Base-by-base conservation (phyloP, 768 basidiomycete genomes). In the Thelephora aurantiotincta region DNA sequence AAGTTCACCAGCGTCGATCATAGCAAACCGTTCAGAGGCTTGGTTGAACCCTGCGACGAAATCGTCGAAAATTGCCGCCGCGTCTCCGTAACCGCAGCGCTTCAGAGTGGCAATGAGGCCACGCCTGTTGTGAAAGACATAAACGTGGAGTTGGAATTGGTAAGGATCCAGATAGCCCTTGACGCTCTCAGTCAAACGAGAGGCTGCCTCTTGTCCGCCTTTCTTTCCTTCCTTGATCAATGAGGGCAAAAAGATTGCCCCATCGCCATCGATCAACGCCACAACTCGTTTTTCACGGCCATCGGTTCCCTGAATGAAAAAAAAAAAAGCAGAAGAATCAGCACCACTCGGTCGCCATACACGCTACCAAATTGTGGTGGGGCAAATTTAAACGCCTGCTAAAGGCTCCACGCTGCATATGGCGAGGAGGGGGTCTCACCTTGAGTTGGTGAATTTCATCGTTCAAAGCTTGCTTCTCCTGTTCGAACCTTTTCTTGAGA, bases 41-140 rank as follows among this genome's bases (percentile, higher is more conserved):
- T 80, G 77, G 59, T 82, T 82, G 57, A 85, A 82, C 6, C 82
- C 82, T 45, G 70, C 60, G 47, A 78, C 61, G 56, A 85, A 85
- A 14, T 78, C 77, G 3, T 81, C 77, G 52, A 83, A 75, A 43
- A 66, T 68, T 42, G 57, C 50, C n/a, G 58, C 61, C 23, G 59
- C 61, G 26, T 54, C 66, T 44, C 47, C 65, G 63, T 52, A 61
- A 30, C 63, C 59, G 45, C 53, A 58, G 47, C 57, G 58, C 9
- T 48, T 62, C 45, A 81, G 69, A 0, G 75, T 68, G 37, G 79
- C 74, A 43, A 66, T 54, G 23, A 82, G 62, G 3, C 80, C 78
- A 14, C 71, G 71, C 53, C 75, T 80, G 61, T 82, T 80, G 53
- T 73, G 66, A 59, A 80, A 81, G 14, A 81, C 61, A 50, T 75